A percentile compares a stretch with the other conserved stretches of the same genome.
phyloP scores from a whole-genome alignment of 495 filamentous ascomycete genomes.

The Penicillium odoratum region DNA sequence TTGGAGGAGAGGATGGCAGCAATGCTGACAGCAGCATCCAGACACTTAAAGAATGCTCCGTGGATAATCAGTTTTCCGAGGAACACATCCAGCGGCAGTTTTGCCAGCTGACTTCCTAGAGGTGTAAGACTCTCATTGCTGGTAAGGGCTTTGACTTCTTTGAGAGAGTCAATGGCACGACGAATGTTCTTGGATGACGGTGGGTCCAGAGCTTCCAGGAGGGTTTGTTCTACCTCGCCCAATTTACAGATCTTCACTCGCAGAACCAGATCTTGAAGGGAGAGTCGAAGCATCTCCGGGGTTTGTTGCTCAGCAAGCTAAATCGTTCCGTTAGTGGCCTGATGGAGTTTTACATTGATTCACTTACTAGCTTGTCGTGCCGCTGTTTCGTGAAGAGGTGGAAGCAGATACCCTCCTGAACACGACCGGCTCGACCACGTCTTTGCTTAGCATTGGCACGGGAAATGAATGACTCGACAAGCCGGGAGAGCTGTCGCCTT shows the following conservation, averaged over 20 bases:
- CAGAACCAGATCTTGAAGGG: slow-evolving; percentile 88
- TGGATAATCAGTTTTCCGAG: slow-evolving; percentile 89
- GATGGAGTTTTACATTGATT: neutral
- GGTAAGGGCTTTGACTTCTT: slow-evolving; percentile 91
- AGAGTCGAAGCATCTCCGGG: slow-evolving; percentile 91
- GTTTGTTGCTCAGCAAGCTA: slow-evolving; percentile 88
- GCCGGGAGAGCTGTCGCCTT: slow-evolving; percentile 79
- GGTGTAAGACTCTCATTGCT: slow-evolving; percentile 78
- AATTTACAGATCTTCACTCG: slow-evolving; percentile 97
- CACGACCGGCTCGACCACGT: slow-evolving; percentile 91
- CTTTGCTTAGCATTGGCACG: slow-evolving; percentile 92
- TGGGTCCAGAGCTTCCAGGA: slow-evolving; percentile 87
- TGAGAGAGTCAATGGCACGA: slow-evolving; percentile 84
- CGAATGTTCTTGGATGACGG: slow-evolving; percentile 89
- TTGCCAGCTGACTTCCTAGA: slow-evolving; percentile 80
- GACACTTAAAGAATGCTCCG: slow-evolving; percentile 79
- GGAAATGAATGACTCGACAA: slow-evolving; percentile 92
- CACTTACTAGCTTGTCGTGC: slow-evolving; percentile 65
- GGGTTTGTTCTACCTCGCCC: slow-evolving; percentile 83
- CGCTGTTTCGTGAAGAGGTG: slow-evolving; percentile 89
- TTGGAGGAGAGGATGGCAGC: slow-evolving; percentile 93
- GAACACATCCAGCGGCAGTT: slow-evolving; percentile 88
- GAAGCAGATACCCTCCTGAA: slow-evolving; percentile 91
- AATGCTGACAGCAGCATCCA: slow-evolving; percentile 86
- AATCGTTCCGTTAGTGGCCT: neutral